phyloP scores from a whole-genome alignment of 2,329 filamentous ascomycete species.

The Thyridium curvatum region DNA sequence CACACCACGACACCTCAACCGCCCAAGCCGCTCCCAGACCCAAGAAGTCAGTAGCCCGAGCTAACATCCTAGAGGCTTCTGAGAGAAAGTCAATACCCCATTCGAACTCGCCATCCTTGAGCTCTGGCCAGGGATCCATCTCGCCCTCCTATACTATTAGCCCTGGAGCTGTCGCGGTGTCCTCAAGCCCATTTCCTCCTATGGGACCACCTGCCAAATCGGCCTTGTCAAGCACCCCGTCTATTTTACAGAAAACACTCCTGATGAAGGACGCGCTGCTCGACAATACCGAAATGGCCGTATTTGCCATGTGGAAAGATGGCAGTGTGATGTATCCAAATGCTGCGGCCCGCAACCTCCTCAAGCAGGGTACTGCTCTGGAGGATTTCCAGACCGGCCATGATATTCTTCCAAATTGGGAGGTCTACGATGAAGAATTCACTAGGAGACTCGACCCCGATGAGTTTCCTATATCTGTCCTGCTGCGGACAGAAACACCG shows the following conservation, averaged over 20 bases:
- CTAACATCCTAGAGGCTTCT: slow-evolving; percentile 35
- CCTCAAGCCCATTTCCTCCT: slow-evolving; percentile 57
- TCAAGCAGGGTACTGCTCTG: slow-evolving; percentile 33
- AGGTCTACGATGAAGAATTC: slow-evolving; percentile 62
- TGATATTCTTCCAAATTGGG: slow-evolving; percentile 55
- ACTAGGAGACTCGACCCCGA: slow-evolving; percentile 45
- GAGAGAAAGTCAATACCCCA: slow-evolving; percentile 37
- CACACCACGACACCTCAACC: slow-evolving; percentile 43
- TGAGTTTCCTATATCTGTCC: slow-evolving; percentile 61
- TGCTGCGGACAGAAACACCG: slow-evolving; percentile 55
- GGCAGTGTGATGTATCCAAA: slow-evolving; percentile 70
- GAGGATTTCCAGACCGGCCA: slow-evolving; percentile 37
- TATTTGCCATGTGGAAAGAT: slow-evolving; percentile 77
- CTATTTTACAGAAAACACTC: slow-evolving; percentile 65
- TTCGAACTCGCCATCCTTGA: slow-evolving; percentile 38
- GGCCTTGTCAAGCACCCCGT: slow-evolving; percentile 50
- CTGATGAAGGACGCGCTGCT: slow-evolving; percentile 72
- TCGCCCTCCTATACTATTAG: slow-evolving; percentile 39
- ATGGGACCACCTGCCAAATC: slow-evolving; percentile 56
- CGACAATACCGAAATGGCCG: slow-evolving; percentile 68
- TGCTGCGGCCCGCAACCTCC: slow-evolving; percentile 51
- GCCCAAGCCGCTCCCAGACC: slow-evolving; percentile 16
- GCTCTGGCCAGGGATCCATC: slow-evolving; percentile 40
- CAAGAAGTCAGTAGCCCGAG: slow-evolving; percentile 30
- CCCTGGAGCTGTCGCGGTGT: slow-evolving; percentile 46